phyloP scores from a whole-genome alignment of 192 early-diverging fungal genomes.

The Backusella parvicylindrica region DNA sequence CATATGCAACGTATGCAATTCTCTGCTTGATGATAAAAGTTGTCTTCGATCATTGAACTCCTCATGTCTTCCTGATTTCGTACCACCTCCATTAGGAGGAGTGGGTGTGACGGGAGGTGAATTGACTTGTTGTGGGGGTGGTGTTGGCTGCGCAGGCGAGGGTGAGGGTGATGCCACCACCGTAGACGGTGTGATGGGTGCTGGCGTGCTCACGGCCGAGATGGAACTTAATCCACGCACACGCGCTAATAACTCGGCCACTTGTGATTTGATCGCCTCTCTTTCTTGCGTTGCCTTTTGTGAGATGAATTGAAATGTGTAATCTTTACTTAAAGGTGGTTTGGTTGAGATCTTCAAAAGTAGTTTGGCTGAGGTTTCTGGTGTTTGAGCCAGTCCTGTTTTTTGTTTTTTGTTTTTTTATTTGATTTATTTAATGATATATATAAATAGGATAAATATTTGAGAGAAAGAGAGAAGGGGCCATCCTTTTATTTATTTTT shows the following conservation, averaged over 20 bases:
- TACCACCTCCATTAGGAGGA: not conserved
- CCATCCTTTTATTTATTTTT: not conserved
- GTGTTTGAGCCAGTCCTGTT: slow-evolving; percentile 23
- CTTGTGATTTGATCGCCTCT: slow-evolving; percentile 31
- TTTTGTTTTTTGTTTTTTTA: not conserved
- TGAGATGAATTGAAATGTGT: slow-evolving; percentile 30
- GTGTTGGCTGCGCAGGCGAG: slow-evolving; percentile 6
- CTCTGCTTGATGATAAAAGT: slow-evolving; percentile 64
- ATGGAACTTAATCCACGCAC: slow-evolving; percentile 6
- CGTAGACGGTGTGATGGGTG: slow-evolving; percentile 10
- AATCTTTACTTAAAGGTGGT: slow-evolving; percentile 23
- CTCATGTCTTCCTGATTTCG: slow-evolving; percentile 34
- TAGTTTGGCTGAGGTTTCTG: slow-evolving; percentile 17
- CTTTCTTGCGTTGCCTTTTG: slow-evolving; percentile 16
- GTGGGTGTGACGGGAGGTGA: slow-evolving; percentile 5
- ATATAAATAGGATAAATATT: not conserved
- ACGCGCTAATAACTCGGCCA: slow-evolving; percentile 25
- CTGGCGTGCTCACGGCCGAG: slow-evolving; percentile 1
- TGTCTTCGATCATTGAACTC: slow-evolving; percentile 58
- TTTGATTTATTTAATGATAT: not conserved
- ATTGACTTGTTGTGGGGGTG: not conserved
- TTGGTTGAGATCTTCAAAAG: slow-evolving; percentile 27
- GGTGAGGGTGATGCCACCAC: not conserved
- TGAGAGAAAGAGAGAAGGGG: not conserved
- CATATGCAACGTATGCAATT: slow-evolving; percentile 67